Conservation (phyloP, 495 filamentous ascomycete genomes). For the Aspergillus bridgeri region DNA sequence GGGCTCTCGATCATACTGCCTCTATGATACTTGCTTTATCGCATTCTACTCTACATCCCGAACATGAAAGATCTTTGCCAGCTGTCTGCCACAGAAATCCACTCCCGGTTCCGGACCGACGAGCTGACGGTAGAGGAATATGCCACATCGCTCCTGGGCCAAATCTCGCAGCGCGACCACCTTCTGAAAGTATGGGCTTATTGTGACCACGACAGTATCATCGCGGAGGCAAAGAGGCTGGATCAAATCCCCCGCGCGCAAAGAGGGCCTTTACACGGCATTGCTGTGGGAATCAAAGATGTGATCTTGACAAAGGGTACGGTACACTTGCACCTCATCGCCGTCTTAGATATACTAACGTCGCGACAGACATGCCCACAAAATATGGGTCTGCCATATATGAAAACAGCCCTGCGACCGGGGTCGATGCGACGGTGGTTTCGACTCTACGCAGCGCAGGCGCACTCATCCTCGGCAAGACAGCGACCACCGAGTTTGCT, state of each 20-base stretch:
- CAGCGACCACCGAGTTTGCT: constrained; percentile 17
- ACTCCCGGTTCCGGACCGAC: neutral
- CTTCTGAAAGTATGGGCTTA: constrained; percentile 53
- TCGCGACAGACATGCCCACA: constrained; percentile 12
- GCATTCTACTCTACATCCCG: neutral
- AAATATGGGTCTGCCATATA: constrained; percentile 13
- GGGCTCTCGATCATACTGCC: no score
- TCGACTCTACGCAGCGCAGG: constrained; percentile 11
- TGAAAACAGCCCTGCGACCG: constrained; percentile 4
- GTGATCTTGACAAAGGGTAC: constrained; percentile 49
- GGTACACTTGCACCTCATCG: neutral
- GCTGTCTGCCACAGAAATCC: neutral
- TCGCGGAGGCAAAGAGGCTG: constrained; percentile 48
- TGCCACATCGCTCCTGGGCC: constrained; percentile 47
- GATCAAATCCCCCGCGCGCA: constrained; percentile 42
- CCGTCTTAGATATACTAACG: neutral
- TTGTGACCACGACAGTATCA: constrained; percentile 43
- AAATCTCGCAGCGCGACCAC: constrained; percentile 45
- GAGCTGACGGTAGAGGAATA: constrained; percentile 49
- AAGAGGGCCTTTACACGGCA: constrained; percentile 51
- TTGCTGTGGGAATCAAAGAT: constrained; percentile 56
- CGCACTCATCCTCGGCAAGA: constrained; percentile 17
- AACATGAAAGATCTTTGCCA: neutral
- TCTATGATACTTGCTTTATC: neutral
- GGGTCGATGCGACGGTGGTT: constrained; percentile 10